These are phyloP conservation scores for Xylaria hypoxylon DNA, from an alignment of 2,329 filamentous ascomycete genomes.

Conservation along the genomic window DNA sequence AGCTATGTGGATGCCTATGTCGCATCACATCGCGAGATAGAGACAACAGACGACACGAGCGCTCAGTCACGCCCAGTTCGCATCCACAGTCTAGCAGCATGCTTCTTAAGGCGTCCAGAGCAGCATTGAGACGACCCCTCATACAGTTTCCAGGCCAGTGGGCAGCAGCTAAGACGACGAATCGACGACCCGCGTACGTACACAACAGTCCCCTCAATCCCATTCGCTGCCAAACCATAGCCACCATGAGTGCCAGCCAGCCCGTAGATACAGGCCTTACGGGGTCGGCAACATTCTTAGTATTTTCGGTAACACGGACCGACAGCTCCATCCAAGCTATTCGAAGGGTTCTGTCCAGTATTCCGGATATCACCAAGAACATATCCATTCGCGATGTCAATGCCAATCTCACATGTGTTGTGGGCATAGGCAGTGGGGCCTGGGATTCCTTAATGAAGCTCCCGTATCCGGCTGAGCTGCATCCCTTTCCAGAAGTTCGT, in stretches of 20 bases:
- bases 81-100: constrained; percentile 8
- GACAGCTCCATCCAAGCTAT: constrained; percentile 22
- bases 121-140: constrained; percentile 10
- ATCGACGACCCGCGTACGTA: neutral
- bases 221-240: constrained; percentile 16
- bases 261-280: constrained; percentile 33
- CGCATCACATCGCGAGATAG: constrained; percentile 1
- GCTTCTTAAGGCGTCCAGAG: constrained; percentile 25
- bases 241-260: constrained; percentile 31
- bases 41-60: neutral
- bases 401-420: constrained; percentile 62
- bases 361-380: constrained; percentile 63
- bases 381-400: constrained; percentile 62
- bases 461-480: constrained; percentile 63
- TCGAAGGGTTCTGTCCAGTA: constrained; percentile 51
- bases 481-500: constrained; percentile 60
- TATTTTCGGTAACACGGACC: constrained; percentile 24
- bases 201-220: constrained; percentile 2
- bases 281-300: constrained; percentile 33
- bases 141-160: constrained; percentile 7
- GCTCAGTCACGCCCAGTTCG: no score
- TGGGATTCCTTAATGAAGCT: constrained; percentile 62
- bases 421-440: constrained; percentile 64
- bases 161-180: constrained; percentile 14
- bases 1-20: neutral